Evolutionary conservation across 768 basidiomycete species (phyloP).

Genomic region (Auricularia sp.): DNA sequence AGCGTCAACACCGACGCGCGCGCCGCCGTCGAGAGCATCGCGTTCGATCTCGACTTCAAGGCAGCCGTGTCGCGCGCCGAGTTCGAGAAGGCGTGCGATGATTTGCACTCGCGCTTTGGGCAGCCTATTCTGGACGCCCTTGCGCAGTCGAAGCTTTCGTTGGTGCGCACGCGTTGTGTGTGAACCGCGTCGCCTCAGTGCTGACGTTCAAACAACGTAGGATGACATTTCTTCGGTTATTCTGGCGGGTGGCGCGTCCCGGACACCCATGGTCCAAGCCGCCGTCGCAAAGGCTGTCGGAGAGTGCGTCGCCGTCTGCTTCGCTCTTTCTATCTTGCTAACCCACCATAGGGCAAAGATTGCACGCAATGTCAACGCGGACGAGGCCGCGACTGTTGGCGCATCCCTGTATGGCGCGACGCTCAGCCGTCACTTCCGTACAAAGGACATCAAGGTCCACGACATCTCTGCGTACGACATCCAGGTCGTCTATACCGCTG

Average conservation of each 20-base stretch:
- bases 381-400: constrained; percentile 81
- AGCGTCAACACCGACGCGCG: constrained; percentile 81
- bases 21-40: constrained; percentile 71
- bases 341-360: constrained; percentile 55
- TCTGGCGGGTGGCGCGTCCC: constrained; percentile 81
- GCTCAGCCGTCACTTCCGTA: constrained; percentile 84
- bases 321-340: not conserved
- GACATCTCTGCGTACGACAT: constrained; percentile 70
- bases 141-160: constrained; percentile 48
- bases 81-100: constrained; percentile 69
- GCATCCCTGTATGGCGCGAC: constrained; percentile 88
- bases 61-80: constrained; percentile 62
- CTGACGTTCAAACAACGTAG: constrained; percentile 24
- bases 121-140: constrained; percentile 71
- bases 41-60: constrained; percentile 86
- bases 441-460: constrained; percentile 80
- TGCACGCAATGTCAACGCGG: constrained; percentile 91
- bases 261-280: constrained; percentile 85
- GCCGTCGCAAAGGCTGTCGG: constrained; percentile 72
- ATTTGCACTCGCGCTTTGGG: constrained; percentile 52
- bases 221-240: constrained; percentile 79
- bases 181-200: not conserved
- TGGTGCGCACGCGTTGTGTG: constrained; percentile 34
- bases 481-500: constrained; percentile 67
- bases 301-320: constrained; percentile 40